Conservation (phyloP, 768 basidiomycete species). For the Rhodocollybia butyracea region DNA sequence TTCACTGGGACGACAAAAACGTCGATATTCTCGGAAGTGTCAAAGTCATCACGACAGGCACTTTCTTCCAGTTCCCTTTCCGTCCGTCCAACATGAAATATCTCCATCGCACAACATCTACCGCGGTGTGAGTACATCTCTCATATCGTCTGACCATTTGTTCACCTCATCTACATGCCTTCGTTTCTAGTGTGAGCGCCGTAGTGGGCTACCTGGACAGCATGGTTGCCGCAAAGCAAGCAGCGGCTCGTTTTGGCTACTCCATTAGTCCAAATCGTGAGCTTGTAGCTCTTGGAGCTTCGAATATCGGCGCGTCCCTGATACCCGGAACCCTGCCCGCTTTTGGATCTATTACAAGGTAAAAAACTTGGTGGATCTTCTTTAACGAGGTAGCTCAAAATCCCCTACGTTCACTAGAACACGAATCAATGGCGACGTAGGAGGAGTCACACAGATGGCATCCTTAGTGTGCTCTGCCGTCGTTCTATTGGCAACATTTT, state of each 20-base stretch:
- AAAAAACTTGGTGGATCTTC: slow-evolving; percentile 10
- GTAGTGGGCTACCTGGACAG: slow-evolving; percentile 92
- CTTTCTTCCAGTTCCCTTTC: slow-evolving; percentile 75
- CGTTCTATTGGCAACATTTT: slow-evolving; percentile 84
- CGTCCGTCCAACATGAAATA: slow-evolving; percentile 54
- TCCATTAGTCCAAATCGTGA: slow-evolving; percentile 93
- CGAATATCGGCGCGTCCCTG: slow-evolving; percentile 76
- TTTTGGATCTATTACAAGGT: slow-evolving; percentile 92
- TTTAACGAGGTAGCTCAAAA: slow-evolving; percentile 6
- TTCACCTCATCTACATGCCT: not conserved
- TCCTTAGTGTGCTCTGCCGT: slow-evolving; percentile 72
- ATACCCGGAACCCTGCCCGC: slow-evolving; percentile 89
- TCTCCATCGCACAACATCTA: slow-evolving; percentile 78
- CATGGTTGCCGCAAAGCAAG: slow-evolving; percentile 95
- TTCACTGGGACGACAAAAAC: slow-evolving; percentile 74
- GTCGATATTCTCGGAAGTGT: slow-evolving; percentile 85
- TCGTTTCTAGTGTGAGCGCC: slow-evolving; percentile 56
- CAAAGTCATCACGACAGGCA: slow-evolving; percentile 53
- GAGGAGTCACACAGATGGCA: slow-evolving; percentile 87
- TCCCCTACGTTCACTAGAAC: slow-evolving; percentile 40
- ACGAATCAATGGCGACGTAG: slow-evolving; percentile 87
- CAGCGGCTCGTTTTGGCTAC: slow-evolving; percentile 79
- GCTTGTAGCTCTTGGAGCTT: slow-evolving; percentile 86
- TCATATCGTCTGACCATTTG: not conserved
- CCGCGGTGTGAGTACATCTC: slow-evolving; percentile 70